Conservation (phyloP, 257 asterid species). For the Fraxinus quadrangulata region DNA sequence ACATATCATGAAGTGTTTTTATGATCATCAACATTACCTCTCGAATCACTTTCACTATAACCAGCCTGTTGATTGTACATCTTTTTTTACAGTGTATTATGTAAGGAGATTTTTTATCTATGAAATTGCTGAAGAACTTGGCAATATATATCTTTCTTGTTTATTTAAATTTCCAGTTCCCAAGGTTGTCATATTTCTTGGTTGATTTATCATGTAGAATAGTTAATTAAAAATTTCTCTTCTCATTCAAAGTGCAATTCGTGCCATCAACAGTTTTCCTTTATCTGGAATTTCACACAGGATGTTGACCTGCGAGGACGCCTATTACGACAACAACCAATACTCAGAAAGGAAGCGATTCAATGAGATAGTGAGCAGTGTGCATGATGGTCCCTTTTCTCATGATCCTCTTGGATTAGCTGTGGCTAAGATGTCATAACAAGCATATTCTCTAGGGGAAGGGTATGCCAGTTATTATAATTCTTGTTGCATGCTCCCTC, state of each 20-base stretch:
- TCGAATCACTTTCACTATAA: too few species aligned
- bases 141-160: not conserved
- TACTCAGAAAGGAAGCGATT: slow-evolving; percentile 41
- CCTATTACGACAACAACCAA: slow-evolving; percentile 58
- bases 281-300: slow-evolving; percentile 47
- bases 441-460: slow-evolving; percentile 87
- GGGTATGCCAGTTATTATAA: slow-evolving; percentile 59
- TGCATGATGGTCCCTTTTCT: slow-evolving; percentile 50
- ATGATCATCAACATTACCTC: too few species aligned
- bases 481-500: not conserved
- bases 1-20: too few species aligned
- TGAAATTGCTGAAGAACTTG: not conserved
- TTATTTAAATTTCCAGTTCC: not conserved
- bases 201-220: not conserved
- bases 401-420: slow-evolving; percentile 81
- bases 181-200: slow-evolving; percentile 3
- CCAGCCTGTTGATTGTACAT: not conserved
- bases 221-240: not conserved
- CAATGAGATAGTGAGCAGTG: slow-evolving; percentile 40
- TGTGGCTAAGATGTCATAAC: slow-evolving; percentile 86
- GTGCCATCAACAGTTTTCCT: not conserved
- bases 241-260: not conserved
- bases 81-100: not conserved
- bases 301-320: slow-evolving; percentile 88
- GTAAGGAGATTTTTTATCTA: not conserved